Evolutionary conservation across 768 basidiomycete species (phyloP), one percentile per base, ranked within the genome.

Genomic region (Trametes cubensis): DNA sequence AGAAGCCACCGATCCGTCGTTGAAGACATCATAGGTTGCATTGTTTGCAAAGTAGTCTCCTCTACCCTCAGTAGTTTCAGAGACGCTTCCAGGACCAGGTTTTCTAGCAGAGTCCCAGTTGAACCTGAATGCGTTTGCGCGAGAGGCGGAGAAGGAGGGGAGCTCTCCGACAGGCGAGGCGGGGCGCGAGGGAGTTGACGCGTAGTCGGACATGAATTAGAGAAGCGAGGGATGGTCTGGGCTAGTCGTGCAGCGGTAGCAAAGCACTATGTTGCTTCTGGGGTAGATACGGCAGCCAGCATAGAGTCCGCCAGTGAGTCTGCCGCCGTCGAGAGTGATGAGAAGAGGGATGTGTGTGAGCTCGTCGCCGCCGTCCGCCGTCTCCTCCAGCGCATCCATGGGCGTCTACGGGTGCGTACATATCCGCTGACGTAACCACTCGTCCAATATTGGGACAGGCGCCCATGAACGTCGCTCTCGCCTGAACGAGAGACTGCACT

Each of bases 41-140:
- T 71, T 69, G 13, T 69, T 63, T 13, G 69, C 71, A 62, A 84
- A 81, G 70, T 87, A 82, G 72, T 91, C 87, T 68, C 78, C 83
- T 30, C 80, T 81, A 20, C 83, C 82, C 39, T 87, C 88, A 50
- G 90, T 87, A 8, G 88, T 88, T 50, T 86, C 90, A 1, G 90
- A 87, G 18, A 79, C 81, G 71, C 90, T 92, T 51, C 82, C 86
- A 38, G 90, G 89, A 4, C 90, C 89, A 55, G 75, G 79, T 55
- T 76, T 79, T 58, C 80, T 45, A 25, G 46, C 70, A 11, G 81
- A 79, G 68, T 92, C 91, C 88, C 89, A 93, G 41, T 82, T 85
- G 75, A 92, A 91, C 65, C 90, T 78, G 74, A 86, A 92, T 5
- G 58, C 49, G 15, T 18, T 26, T 21, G 85, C 83, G 8, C 83